Evolutionary conservation across 2,329 filamentous ascomycete genomes (phyloP), one percentile per base, ranked within the genome.

Genomic region (Sclerotinia spermophila): DNA sequence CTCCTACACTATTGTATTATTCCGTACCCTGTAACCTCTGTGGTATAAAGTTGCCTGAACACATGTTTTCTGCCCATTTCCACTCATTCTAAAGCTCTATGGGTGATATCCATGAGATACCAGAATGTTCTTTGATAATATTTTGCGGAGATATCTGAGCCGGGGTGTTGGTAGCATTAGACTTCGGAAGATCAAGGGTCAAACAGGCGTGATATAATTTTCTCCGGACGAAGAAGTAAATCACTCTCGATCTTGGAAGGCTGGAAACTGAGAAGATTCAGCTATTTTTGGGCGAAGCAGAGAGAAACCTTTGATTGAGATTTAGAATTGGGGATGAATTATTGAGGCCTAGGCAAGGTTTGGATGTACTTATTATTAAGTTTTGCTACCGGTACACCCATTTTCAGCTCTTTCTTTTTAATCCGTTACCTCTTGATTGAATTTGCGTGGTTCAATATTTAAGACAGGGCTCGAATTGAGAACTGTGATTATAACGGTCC

Each of bases 321-420:
- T 15, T 11, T 6, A 51, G 24, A 10, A n/a, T 48, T 48, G 11
- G 24, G 4, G 44, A n/a, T 15, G 24, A 51, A 24, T n/a, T n/a
- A 51, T n/a, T 51, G 45, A 1, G 45, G 24, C n/a, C n/a, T 0
- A n/a, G 11, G 24, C 45, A 2, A 51, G 11, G 5, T 51, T 15
- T 5, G 0, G 24, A n/a, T n/a, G 24, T n/a, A 1, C 45, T n/a
- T 15, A n/a, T 11, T 13, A n/a, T 51, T 51, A 11, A n/a, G 11
- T 51, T 0, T 48, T 48, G 10, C 2, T 5, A 48, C 4, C 21
- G 10, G 45, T 48, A 24, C 2, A 48, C 8, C 3, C 4, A 24
- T 5, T 1, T n/a, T 48, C n/a, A 24, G 4, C 1, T n/a, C 13
- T 1, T 24, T 48, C 3, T 4, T n/a, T n/a, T 13, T 3, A n/a